Percentiles rank a stretch among this genome's conserved stretches.
phyloP scores from a whole-genome alignment of 306 rosid species.

The Cicer bijugum region DNA sequence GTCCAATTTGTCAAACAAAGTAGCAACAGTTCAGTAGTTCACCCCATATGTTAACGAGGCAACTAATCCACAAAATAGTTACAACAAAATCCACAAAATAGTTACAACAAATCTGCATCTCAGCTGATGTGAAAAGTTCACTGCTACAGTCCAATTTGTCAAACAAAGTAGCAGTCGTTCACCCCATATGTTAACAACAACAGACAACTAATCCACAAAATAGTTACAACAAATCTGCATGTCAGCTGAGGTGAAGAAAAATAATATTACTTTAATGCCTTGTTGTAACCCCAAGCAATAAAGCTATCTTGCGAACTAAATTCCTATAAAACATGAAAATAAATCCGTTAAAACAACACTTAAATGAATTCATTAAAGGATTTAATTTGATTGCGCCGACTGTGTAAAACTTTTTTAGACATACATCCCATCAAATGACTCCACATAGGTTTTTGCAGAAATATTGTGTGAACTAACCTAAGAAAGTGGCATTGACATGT shows the following conservation, averaged over 20 bases:
- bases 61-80: constrained; percentile 39
- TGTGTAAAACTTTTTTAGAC: no score
- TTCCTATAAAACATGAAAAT: constrained; percentile 55
- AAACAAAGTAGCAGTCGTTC: constrained; percentile 35
- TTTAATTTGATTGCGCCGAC: no score
- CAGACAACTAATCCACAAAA: constrained; percentile 38
- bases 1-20: constrained; percentile 36
- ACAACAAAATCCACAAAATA: neutral
- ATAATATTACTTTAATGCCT: constrained; percentile 49
- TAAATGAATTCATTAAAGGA: neutral
- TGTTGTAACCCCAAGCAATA: constrained; percentile 60
- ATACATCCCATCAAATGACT: no score
- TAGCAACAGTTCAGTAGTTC: constrained; percentile 18
- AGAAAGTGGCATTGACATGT: no score
- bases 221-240: constrained; percentile 37
- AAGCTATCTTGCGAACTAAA: constrained; percentile 79
- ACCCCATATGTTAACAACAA: constrained; percentile 1
- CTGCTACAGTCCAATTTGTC: constrained; percentile 41
- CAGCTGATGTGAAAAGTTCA: constrained; percentile 18
- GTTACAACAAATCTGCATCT: neutral
- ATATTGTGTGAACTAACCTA: no score
- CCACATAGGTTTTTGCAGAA: no score
- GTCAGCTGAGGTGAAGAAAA: constrained; percentile 25
- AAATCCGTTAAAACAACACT: constrained; percentile 18
- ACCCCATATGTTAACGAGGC: neutral